Conservation (phyloP, 768 basidiomycete genomes). For the Tremella mesenterica region DNA sequence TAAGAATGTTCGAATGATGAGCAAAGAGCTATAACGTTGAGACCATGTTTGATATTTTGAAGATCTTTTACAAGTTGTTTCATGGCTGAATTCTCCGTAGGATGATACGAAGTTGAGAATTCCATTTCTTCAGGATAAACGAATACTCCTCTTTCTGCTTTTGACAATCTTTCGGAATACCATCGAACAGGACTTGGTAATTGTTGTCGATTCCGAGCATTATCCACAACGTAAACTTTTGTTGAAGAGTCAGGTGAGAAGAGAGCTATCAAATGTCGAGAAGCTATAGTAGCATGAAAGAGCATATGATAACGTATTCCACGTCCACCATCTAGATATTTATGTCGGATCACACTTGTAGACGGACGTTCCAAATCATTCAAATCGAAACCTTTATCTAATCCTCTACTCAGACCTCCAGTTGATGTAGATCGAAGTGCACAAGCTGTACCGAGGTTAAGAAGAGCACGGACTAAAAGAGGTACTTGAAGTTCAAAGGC, state of each 20-base stretch:
- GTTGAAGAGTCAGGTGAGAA: slow-evolving; percentile 65
- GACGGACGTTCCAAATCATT: slow-evolving; percentile 63
- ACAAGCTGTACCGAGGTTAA: slow-evolving; percentile 79
- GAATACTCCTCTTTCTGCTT: slow-evolving; percentile 50
- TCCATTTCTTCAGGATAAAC: slow-evolving; percentile 54
- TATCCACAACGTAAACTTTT: slow-evolving; percentile 82
- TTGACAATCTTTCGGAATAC: slow-evolving; percentile 58
- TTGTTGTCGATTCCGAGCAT: slow-evolving; percentile 73
- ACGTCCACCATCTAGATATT: slow-evolving; percentile 66
- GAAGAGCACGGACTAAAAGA: slow-evolving; percentile 65
- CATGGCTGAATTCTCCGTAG: slow-evolving; percentile 66
- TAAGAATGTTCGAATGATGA: slow-evolving; percentile 75
- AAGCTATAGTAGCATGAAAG: slow-evolving; percentile 68
- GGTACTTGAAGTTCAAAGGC: slow-evolving; percentile 91
- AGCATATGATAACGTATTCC: slow-evolving; percentile 72
- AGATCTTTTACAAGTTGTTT: slow-evolving; percentile 83
- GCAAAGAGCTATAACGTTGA: slow-evolving; percentile 65
- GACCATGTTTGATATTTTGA: slow-evolving; percentile 56
- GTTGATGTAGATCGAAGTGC: slow-evolving; percentile 53
- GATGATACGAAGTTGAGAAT: slow-evolving; percentile 60
- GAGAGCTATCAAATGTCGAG: slow-evolving; percentile 77
- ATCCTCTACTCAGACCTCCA: slow-evolving; percentile 71
- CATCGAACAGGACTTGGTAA: slow-evolving; percentile 66
- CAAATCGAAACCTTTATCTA: slow-evolving; percentile 73
- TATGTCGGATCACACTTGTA: slow-evolving; percentile 54